Base-by-base conservation (phyloP, 495 filamentous ascomycete species). In the Penicillium subrubescens region DNA sequence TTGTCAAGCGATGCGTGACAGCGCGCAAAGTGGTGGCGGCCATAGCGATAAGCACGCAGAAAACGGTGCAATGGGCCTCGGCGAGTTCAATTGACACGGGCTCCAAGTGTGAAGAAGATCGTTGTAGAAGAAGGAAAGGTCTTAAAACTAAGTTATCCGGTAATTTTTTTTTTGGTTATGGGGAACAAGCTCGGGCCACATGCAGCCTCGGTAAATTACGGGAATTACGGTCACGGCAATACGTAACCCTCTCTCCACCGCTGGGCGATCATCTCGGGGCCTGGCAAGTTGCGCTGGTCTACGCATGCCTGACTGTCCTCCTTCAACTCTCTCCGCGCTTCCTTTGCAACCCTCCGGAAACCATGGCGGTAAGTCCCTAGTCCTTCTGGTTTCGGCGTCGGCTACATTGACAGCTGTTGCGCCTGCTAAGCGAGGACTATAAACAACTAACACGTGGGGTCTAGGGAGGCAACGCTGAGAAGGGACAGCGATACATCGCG, bases 401-500 rank as follows among this genome's bases (percentile, higher is more conserved):
- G 34, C 34, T 29, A 8, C 17, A 17, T 29, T 44, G 29, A 33
- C 21, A 54, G 15, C 48, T 60, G 34, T 2, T 39, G 37, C 41
- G n/a, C n/a, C 59, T 57, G 37, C 35, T 7, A 35, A 39, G 12
- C 25, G 41, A 8, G 34, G 41, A 35, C 48, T 57, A 61, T 54
- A 57, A 59, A 19, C 48, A 35, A 65, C 67, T 78, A 63, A 78
- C 72, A 67, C 41, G 54, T 71, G 64, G 44, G 34, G 60, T 35
- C 51, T 71, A 84, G 83, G 76, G 74, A 72, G 77, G 75, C 66
- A 79, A 82, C 63, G 69, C 70, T 51, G 83, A 83, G 61, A 99
- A 99, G 81, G 93, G 89, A 54, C 84, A 83, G 63, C 86, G 88
- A 70, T 97, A 97, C 76, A 82, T 94, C 67, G 81, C 84, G 71